phyloP scores from a whole-genome alignment of 1,139 yeast species.

The Taiozyma onychis region DNA sequence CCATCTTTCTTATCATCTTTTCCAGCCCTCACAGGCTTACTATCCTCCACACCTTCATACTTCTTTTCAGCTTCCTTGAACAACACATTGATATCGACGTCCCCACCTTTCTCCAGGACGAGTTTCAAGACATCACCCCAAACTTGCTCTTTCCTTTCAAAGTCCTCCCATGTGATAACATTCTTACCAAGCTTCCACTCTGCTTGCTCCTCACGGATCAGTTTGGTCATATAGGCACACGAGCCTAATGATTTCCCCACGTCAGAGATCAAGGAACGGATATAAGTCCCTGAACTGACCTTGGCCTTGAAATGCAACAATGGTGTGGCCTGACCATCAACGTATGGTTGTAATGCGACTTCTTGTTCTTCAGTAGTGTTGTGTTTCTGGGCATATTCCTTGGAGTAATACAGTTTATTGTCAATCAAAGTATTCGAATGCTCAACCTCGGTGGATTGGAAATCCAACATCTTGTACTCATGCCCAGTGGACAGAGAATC shows the following conservation, averaged over 20 bases:
- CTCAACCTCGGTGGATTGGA: conserved; percentile 38
- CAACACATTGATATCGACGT: conserved; percentile 26
- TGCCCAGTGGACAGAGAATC: conserved; percentile 56
- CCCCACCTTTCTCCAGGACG: conserved; percentile 40
- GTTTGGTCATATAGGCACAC: conserved; percentile 84
- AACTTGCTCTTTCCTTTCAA: conserved; percentile 48
- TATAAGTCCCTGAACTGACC: conserved; percentile 95
- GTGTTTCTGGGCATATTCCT: conserved; percentile 38
- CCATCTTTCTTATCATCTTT: neutral
- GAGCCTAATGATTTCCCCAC: conserved; percentile 77
- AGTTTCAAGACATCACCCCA: conserved; percentile 64
- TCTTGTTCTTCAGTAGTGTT: neutral
- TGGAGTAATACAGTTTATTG: conserved; percentile 54
- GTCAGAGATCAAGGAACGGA: conserved; percentile 85
- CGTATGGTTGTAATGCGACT: conserved; percentile 20
- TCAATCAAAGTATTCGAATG: conserved; percentile 51
- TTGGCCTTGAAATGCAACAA: conserved; percentile 64
- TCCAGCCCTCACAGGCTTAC: neutral
- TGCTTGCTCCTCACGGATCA: conserved; percentile 70
- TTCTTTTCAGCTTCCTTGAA: conserved; percentile 18
- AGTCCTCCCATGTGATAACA: conserved; percentile 63
- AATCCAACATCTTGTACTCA: conserved; percentile 39
- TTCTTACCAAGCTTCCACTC: conserved; percentile 75
- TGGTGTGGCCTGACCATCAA: conserved; percentile 37
- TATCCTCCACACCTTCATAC: neutral